Conservation (phyloP, 2,329 filamentous ascomycete genomes). For the Metarhizium album region DNA sequence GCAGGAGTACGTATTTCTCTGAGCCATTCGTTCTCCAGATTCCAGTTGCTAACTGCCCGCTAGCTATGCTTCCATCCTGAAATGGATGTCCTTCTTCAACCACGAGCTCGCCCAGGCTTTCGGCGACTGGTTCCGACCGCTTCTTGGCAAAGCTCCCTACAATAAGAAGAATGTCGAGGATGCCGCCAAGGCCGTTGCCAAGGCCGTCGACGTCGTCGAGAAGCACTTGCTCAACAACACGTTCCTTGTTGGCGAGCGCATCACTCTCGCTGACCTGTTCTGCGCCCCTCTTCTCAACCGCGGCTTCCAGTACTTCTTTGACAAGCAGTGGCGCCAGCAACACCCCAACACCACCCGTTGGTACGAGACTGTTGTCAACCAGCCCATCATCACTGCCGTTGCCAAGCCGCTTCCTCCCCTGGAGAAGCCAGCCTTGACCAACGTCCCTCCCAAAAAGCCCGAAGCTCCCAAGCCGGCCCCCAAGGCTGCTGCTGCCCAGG, state of each 20-base stretch:
- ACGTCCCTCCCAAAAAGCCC: constrained; percentile 66
- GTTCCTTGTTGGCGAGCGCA: constrained; percentile 93
- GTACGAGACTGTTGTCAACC: constrained; percentile 90
- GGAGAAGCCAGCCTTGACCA: constrained; percentile 67
- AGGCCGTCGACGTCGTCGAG: constrained; percentile 65
- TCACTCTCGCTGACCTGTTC: constrained; percentile 94
- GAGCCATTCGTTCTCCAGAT: not conserved
- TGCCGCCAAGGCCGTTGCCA: constrained; percentile 54
- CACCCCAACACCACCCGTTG: constrained; percentile 85
- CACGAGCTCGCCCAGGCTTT: constrained; percentile 65
- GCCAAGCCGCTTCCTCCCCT: constrained; percentile 66
- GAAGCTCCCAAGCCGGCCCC: constrained; percentile 56
- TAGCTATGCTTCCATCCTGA: constrained; percentile 88
- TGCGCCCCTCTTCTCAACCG: constrained; percentile 66
- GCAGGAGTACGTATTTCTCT: constrained; percentile 64
- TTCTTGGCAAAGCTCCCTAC: constrained; percentile 73
- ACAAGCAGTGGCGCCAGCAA: constrained; percentile 73
- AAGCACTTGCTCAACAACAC: constrained; percentile 85
- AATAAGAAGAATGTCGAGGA: constrained; percentile 98
- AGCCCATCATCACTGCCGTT: constrained; percentile 79
- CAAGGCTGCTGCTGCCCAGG: constrained; percentile 44
- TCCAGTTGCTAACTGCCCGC: constrained; percentile 10
- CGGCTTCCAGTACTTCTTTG: constrained; percentile 90
- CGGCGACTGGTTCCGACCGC: constrained; percentile 74
- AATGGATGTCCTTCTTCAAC: constrained; percentile 98